Percentiles rank a stretch among this genome's conserved stretches.
These are phyloP conservation scores for Cryptococcus jaspeensis DNA, from an alignment of 1,284 basidiomycete species.

Conservation along the genomic window DNA sequence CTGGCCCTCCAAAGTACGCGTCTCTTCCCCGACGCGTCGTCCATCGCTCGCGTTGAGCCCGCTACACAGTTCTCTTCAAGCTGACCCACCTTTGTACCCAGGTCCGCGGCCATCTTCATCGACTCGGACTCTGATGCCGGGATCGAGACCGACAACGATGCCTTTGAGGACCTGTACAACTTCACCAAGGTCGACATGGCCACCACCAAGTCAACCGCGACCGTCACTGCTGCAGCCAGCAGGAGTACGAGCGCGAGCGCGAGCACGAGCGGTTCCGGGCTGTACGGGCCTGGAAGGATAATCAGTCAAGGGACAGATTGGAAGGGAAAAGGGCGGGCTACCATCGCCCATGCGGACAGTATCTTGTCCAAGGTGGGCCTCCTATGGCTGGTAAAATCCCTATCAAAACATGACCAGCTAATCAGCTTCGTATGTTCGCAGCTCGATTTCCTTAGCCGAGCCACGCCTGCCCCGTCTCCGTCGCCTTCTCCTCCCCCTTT, in stretches of 20 bases:
- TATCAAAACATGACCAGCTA: too few relatives aligned
- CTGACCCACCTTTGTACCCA: too few relatives aligned
- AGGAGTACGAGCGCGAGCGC: not conserved
- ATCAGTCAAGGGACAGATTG: not conserved
- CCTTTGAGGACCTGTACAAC: constrained; percentile 1
- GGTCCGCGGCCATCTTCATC: constrained; percentile 6
- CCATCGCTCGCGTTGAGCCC: too few relatives aligned
- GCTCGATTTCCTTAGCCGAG: too few relatives aligned
- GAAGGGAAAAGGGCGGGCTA: constrained; percentile 13
- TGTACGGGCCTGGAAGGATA: too few relatives aligned
- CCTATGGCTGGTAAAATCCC: too few relatives aligned
- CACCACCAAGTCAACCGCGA: not conserved
- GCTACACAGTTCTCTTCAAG: too few relatives aligned
- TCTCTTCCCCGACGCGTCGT: not conserved
- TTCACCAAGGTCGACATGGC: not conserved
- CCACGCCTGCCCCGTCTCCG: too few relatives aligned
- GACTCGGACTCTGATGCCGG: constrained; percentile 13
- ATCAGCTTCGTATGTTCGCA: too few relatives aligned
- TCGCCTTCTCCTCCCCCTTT: too few relatives aligned
- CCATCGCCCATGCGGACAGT: constrained; percentile 2
- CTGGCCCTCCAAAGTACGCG: constrained; percentile 4
- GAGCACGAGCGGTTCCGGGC: too few relatives aligned
- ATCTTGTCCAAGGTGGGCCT: constrained; percentile 6
- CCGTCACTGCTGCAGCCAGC: not conserved
- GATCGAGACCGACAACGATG: constrained; percentile 2